Conservation (phyloP, 305 asterid species). For the Solanum hybrid region DNA sequence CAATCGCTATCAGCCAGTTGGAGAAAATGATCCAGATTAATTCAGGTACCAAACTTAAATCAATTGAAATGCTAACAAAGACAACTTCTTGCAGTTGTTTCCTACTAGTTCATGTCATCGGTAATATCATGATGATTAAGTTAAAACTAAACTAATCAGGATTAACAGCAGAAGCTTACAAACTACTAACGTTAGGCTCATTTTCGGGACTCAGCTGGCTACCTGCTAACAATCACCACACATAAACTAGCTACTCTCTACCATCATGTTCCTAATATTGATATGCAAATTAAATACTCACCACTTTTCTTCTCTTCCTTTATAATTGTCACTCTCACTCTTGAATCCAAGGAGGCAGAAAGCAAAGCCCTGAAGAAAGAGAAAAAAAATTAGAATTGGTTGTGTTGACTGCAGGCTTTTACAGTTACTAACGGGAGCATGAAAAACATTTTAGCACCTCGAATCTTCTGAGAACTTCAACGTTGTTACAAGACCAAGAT, state of each 20-base stretch:
- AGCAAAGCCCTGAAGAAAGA: slow-evolving; percentile 49
- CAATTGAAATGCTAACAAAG: background rate
- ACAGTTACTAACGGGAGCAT: background rate
- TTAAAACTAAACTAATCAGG: background rate
- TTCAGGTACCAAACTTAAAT: background rate
- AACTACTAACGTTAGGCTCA: background rate
- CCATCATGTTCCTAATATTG: background rate
- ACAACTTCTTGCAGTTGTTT: background rate
- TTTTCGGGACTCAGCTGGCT: background rate
- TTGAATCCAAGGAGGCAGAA: slow-evolving; percentile 83
- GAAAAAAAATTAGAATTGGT: background rate
- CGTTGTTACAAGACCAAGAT: slow-evolving; percentile 80
- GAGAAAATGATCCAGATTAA: background rate
- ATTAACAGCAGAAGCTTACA: background rate
- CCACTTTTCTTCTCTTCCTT: slow-evolving; percentile 27
- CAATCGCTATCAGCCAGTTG: background rate
- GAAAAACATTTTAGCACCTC: slow-evolving; percentile 35
- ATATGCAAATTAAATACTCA: slow-evolving; percentile 11
- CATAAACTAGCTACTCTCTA: background rate
- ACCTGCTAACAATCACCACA: background rate
- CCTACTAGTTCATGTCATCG: background rate
- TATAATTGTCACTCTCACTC: slow-evolving; percentile 64
- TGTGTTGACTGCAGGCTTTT: background rate
- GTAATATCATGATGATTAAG: background rate
- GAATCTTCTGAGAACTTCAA: slow-evolving; percentile 75